A percentile compares a stretch with the other conserved stretches of the same genome.
Evolutionary conservation across 2,329 filamentous ascomycete species (phyloP).

Genomic region (Colletotrichum tamarilloi): DNA sequence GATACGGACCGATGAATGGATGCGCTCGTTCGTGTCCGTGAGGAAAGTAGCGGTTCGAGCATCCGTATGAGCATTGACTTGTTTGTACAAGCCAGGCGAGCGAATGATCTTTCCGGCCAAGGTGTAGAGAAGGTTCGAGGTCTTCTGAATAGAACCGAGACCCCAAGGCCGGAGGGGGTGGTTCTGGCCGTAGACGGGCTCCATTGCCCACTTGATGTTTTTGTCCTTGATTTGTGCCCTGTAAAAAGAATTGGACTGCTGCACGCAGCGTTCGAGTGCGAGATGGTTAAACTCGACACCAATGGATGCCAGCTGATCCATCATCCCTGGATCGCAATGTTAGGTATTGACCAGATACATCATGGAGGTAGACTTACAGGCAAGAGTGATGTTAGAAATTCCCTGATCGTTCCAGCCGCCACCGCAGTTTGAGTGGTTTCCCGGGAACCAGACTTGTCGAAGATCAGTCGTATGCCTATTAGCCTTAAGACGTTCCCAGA

Average conservation of each 20-base stretch:
- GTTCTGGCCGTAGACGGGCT: slow-evolving; percentile 59
- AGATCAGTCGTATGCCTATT: slow-evolving; percentile 55
- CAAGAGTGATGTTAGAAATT: slow-evolving; percentile 51
- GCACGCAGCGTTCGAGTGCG: slow-evolving; percentile 54
- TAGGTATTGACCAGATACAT: background rate
- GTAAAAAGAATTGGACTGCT: slow-evolving; percentile 41
- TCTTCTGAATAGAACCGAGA: slow-evolving; percentile 56
- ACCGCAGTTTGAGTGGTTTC: slow-evolving; percentile 77
- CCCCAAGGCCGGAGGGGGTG: slow-evolving; percentile 60
- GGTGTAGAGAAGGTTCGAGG: slow-evolving; percentile 53
- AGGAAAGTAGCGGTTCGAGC: slow-evolving; percentile 52
- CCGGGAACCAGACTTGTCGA: slow-evolving; percentile 74
- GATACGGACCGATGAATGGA: slow-evolving; percentile 66
- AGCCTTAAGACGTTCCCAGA: slow-evolving; percentile 60
- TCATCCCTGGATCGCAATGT: slow-evolving; percentile 56
- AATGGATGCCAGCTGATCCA: slow-evolving; percentile 64
- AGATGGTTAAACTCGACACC: slow-evolving; percentile 60
- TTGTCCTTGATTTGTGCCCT: slow-evolving; percentile 38
- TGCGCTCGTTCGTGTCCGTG: slow-evolving; percentile 64
- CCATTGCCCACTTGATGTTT: slow-evolving; percentile 54
- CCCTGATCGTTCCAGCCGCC: slow-evolving; percentile 71
- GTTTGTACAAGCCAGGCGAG: slow-evolving; percentile 60
- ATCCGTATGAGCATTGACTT: slow-evolving; percentile 54
- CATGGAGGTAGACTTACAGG: slow-evolving; percentile 45
- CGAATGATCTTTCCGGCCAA: slow-evolving; percentile 55